Evolutionary conservation across 2,329 filamentous ascomycete species (phyloP).

Genomic region (Alternaria triticimaculans): DNA sequence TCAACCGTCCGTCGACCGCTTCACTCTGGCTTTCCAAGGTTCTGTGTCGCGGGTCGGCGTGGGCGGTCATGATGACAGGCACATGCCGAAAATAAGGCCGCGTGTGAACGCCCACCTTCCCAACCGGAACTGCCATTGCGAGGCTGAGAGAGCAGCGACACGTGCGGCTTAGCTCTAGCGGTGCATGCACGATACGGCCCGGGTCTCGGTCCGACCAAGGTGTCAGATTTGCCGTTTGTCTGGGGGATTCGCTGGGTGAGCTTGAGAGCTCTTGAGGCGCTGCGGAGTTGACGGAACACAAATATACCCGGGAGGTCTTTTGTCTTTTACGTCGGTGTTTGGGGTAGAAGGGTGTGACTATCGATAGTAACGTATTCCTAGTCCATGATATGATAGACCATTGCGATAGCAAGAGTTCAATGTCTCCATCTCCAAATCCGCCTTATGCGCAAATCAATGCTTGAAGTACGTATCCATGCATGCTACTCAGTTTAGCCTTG

Average conservation of each 20-base stretch:
- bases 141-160: not conserved
- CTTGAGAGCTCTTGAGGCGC: not conserved
- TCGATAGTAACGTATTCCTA: not conserved
- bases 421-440: not conserved
- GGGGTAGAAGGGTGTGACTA: not conserved
- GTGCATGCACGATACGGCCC: conserved; percentile 1
- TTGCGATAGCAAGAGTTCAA: not conserved
- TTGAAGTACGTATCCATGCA: not conserved
- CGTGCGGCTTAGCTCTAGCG: not conserved
- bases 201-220: not conserved
- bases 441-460: not conserved
- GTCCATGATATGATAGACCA: not conserved
- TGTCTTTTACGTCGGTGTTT: not conserved
- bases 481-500: not conserved
- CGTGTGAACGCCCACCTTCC: conserved; percentile 1
- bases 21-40: not conserved
- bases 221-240: not conserved
- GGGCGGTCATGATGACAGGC: not conserved
- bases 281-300: not conserved
- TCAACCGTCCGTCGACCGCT: not conserved
- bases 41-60: not conserved
- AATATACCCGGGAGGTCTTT: not conserved
- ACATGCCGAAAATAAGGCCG: not conserved
- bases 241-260: not conserved
- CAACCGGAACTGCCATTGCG: not conserved